These are phyloP conservation scores for Paraphaeosphaeria sporulosa DNA, from an alignment of 2,329 filamentous ascomycete genomes.

Conservation along the genomic window DNA sequence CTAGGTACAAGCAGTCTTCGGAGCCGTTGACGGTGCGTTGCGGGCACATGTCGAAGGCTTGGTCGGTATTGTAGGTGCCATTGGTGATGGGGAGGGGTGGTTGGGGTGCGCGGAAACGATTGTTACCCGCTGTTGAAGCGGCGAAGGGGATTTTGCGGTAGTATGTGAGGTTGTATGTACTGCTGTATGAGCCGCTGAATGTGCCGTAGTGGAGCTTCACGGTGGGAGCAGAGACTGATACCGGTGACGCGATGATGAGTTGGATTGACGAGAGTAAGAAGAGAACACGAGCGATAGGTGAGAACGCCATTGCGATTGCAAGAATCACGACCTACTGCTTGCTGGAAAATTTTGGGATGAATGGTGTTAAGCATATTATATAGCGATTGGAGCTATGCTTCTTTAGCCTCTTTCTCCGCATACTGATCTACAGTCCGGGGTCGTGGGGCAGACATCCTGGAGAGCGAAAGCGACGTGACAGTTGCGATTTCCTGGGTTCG, in stretches of 20 bases:
- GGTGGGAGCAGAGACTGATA: conserved; percentile 18
- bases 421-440: conserved; percentile 25
- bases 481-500: conserved; percentile 15
- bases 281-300: conserved; percentile 2
- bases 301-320: conserved; percentile 23
- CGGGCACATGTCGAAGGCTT: conserved; percentile 65
- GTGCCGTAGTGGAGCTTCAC: conserved; percentile 48
- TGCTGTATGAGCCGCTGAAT: conserved; percentile 62
- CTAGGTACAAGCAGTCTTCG: conserved; percentile 69
- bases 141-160: conserved; percentile 69
- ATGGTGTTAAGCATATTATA: conserved; percentile 12
- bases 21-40: conserved; percentile 63
- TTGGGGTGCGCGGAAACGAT: conserved; percentile 68
- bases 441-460: conserved; percentile 24
- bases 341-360: background rate
- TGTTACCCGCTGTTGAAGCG: conserved; percentile 63
- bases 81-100: conserved; percentile 58
- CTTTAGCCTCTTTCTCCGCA: conserved; percentile 40
- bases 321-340: background rate
- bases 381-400: conserved; percentile 5
- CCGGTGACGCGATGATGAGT: conserved; percentile 21
- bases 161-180: conserved; percentile 64
- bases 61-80: conserved; percentile 63
- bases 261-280: background rate
- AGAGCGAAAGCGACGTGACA: conserved; percentile 1